These are phyloP conservation scores for Trichoderma sp. DNA, from an alignment of 2,329 filamentous ascomycete genomes.

Conservation along the genomic window DNA sequence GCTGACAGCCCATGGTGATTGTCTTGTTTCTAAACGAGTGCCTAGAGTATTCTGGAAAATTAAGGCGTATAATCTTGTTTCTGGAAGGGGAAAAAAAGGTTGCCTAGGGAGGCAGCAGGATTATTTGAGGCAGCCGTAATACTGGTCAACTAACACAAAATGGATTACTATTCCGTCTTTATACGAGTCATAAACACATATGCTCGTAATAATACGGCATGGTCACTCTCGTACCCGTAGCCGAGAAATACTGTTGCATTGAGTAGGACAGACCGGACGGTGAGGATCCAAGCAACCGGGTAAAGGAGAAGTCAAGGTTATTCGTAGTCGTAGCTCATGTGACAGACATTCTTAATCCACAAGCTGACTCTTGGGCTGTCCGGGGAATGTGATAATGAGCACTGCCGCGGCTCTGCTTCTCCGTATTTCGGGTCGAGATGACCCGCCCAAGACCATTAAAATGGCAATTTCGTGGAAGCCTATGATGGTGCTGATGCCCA, in stretches of 20 bases:
- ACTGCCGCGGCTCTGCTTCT: not conserved
- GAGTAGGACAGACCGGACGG: not conserved
- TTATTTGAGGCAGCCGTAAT: not conserved
- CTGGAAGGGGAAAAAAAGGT: not conserved
- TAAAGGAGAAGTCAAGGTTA: constrained; percentile 7
- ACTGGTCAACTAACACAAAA: not conserved
- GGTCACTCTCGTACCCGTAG: not conserved
- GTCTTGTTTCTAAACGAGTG: not conserved
- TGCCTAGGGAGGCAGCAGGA: not conserved
- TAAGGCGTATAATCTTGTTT: not conserved
- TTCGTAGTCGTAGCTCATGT: not conserved
- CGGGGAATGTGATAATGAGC: not conserved
- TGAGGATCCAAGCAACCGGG: not conserved
- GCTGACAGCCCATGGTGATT: not conserved
- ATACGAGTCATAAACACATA: not conserved
- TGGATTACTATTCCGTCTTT: not conserved
- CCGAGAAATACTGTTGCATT: not conserved
- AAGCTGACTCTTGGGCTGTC: not conserved
- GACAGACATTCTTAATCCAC: not conserved
- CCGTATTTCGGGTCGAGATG: not conserved
- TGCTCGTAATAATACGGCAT: not conserved
- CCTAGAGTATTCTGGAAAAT: not conserved
- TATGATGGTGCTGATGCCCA: not conserved
- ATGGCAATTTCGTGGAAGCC: constrained; percentile 12
- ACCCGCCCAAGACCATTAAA: not conserved